Evolutionary conservation across 208 protist species (phyloP), one percentile per base, ranked within the genome.

Genomic region (Crithidia brevicula): DNA sequence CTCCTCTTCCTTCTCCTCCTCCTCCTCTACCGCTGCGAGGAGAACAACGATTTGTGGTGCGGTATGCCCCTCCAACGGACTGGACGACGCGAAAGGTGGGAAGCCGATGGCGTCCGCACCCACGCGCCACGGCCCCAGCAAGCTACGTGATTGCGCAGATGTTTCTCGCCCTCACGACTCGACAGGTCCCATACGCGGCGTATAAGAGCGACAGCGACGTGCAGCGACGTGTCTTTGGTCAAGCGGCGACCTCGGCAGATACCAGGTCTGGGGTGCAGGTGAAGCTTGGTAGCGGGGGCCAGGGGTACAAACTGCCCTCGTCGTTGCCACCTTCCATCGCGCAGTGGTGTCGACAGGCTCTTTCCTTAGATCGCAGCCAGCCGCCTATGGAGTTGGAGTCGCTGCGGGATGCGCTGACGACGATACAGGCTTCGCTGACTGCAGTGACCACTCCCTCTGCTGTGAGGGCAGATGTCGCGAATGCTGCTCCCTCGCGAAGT

Each of bases 21-120:
- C n/a, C n/a, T n/a, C n/a, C n/a, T n/a, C 42, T 25, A 45, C 57
- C 34, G 42, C 57, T 16, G 4, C 42, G 42, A 4, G 36, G 54
- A 10, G 43, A 56, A 20, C 64, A 57, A 43, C 69, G 46, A 33
- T 68, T 74, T 23, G 69, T 74, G 33, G 61, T 74, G n/a, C 69
- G 69, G 15, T 74, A 58, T 45, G 46, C 20, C 74, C 81, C 31
- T 22, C 70, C 46, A 77, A 64, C 64, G 53, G 74, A 34, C 56
- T 85, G 67, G 68, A 57, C 25, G 59, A 77, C 7, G 27, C 43
- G 22, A 13, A 33, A 43, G 36, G 45, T n/a, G 13, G 73, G 60
- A 33, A 90, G 77, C 56, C 83, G 88, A 4, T 94, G 88, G 88
- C 38, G 69, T 25, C 83, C 88, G 16, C 88, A 89, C 46, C 83